phyloP scores from a whole-genome alignment of 208 protist genomes.

The Trypanosoma platydactyli region DNA sequence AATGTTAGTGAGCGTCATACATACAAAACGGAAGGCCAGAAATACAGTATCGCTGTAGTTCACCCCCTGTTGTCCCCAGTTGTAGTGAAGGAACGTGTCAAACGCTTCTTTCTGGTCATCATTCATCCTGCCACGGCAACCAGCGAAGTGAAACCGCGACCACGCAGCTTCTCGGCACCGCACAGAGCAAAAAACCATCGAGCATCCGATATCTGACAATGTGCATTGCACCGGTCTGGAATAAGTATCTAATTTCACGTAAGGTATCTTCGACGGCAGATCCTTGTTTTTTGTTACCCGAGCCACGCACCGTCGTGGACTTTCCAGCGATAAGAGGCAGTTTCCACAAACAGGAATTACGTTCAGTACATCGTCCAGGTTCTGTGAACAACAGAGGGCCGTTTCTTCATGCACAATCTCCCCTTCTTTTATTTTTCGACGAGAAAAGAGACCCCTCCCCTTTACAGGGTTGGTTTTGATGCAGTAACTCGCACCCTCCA shows the following conservation, averaged over 20 bases:
- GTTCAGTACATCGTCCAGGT: constrained; percentile 53
- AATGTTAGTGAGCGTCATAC: constrained; percentile 38
- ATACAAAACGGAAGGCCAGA: constrained; percentile 54
- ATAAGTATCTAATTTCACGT: constrained; percentile 25
- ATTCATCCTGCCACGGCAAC: constrained; percentile 49
- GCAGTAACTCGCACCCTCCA: constrained; percentile 37
- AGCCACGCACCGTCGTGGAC: constrained; percentile 36
- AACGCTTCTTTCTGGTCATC: constrained; percentile 37
- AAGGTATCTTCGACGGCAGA: constrained; percentile 35
- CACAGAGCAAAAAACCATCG: constrained; percentile 52
- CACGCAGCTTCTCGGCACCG: constrained; percentile 53
- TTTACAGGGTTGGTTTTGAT: constrained; percentile 58
- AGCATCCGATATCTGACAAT: constrained; percentile 44
- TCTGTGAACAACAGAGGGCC: constrained; percentile 74
- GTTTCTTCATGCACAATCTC: constrained; percentile 65
- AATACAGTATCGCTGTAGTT: constrained; percentile 75
- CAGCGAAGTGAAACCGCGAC: constrained; percentile 40
- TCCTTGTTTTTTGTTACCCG: constrained; percentile 41
- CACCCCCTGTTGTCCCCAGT: constrained; percentile 64
- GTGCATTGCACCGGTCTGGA: constrained; percentile 35
- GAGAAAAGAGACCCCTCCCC: constrained; percentile 64
- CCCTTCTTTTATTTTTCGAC: constrained; percentile 28
- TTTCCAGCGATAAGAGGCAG: constrained; percentile 65
- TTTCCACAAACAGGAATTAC: constrained; percentile 48
- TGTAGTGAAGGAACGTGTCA: constrained; percentile 34